Evolutionary conservation across 2,329 filamentous ascomycete species (phyloP).

Genomic region (Periconia macrospinosa): DNA sequence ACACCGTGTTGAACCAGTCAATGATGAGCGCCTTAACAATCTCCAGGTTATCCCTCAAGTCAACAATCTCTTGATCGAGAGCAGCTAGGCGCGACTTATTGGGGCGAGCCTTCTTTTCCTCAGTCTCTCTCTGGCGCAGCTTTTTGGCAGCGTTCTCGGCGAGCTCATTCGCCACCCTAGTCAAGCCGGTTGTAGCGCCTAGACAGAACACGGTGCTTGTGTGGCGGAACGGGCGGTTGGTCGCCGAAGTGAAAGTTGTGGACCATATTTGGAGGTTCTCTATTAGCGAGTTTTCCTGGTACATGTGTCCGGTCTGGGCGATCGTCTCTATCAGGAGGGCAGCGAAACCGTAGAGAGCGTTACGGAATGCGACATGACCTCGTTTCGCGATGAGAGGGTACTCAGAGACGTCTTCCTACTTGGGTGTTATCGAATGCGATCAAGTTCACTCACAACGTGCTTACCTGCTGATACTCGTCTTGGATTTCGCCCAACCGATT

Average conservation of each 20-base stretch:
- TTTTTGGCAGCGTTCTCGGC: conserved; percentile 73
- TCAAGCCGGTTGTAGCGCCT: conserved; percentile 76
- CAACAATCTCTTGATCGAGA: conserved; percentile 71
- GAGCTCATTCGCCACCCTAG: conserved; percentile 70
- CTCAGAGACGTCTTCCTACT: conserved; percentile 74
- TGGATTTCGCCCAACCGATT: conserved; percentile 82
- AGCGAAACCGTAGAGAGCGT: conserved; percentile 78
- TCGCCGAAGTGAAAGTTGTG: conserved; percentile 84
- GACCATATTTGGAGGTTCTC: conserved; percentile 92
- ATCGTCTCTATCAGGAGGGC: conserved; percentile 73
- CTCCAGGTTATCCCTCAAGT: conserved; percentile 70
- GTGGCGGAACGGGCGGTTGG: conserved; percentile 87
- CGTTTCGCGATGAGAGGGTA: conserved; percentile 90
- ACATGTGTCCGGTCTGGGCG: conserved; percentile 80
- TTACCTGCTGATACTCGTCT: conserved; percentile 78
- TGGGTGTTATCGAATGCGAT: conserved; percentile 14
- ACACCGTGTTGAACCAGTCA: conserved; percentile 89
- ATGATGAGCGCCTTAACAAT: conserved; percentile 72
- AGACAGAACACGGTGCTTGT: conserved; percentile 86
- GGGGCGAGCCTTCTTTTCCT: conserved; percentile 70
- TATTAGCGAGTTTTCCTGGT: conserved; percentile 73
- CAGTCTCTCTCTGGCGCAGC: conserved; percentile 76
- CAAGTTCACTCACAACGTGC: conserved; percentile 24
- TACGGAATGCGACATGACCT: conserved; percentile 75
- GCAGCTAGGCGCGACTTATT: conserved; percentile 79